Conservation (phyloP, 2,329 filamentous ascomycete genomes). For the Colletotrichum zoysiae region DNA sequence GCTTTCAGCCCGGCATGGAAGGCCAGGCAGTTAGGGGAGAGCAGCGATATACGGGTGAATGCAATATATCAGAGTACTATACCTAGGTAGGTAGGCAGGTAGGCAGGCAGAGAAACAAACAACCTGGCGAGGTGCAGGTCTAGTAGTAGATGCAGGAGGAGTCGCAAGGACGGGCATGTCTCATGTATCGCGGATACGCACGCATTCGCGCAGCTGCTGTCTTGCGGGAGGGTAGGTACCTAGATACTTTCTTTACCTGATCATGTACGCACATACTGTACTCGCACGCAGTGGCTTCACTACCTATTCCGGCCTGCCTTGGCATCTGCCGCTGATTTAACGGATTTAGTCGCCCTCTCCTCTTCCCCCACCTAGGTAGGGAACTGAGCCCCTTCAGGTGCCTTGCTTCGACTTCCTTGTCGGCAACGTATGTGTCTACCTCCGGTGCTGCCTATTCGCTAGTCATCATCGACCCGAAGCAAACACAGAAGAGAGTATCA, state of each 20-base stretch:
- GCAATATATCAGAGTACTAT: neutral
- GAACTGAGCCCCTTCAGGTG: slow-evolving; percentile 20
- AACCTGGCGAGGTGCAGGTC: neutral
- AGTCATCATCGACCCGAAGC: neutral
- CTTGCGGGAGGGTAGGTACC: neutral
- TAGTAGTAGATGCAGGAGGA: neutral
- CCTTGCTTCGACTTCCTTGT: slow-evolving; percentile 3
- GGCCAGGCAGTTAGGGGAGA: neutral
- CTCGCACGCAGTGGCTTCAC: neutral
- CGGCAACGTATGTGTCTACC: neutral
- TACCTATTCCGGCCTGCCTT: neutral
- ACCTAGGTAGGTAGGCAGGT: neutral
- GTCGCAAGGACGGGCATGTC: neutral
- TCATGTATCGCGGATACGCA: slow-evolving; percentile 14
- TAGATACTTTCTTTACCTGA: neutral
- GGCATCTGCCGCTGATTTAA: neutral
- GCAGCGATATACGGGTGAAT: neutral
- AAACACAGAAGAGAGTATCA: neutral
- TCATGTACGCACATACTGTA: slow-evolving; percentile 7
- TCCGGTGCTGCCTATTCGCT: neutral
- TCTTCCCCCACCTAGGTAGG: neutral
- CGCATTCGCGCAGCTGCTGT: slow-evolving; percentile 1
- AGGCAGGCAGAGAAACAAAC: neutral
- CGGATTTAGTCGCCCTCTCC: slow-evolving; percentile 5
- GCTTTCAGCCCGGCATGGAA: slow-evolving; percentile 10